Percentiles rank a stretch among this genome's conserved stretches.
phyloP scores from a whole-genome alignment of 129 eudicot species.

The Helianthus annuus region HanXRQr2.0-SUNRISE NC_035448.2:120525729-120526228 shows the following conservation, averaged over 20 bases:
- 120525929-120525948: conserved; percentile 88
- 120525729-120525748: not conserved
- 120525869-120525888: conserved; percentile 52
- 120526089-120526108: conserved; percentile 21
- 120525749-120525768: not conserved
- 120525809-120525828: not conserved
- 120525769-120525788: not conserved
- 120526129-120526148: not conserved
- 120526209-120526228: conserved; percentile 86
- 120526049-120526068: conserved; percentile 80
- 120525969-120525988: conserved; percentile 80
- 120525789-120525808: not conserved
- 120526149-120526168: conserved; percentile 1
- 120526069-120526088: conserved; percentile 99
- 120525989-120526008: conserved; percentile 93
- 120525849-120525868: conserved; percentile 63
- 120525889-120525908: conserved; percentile 93
- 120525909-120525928: conserved; percentile 98
- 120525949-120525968: conserved; percentile 94
- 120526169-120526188: conserved; percentile 13
- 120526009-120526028: conserved; percentile 83
- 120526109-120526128: conserved; percentile 4
- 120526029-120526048: conserved; percentile 77
- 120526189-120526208: conserved; percentile 95
- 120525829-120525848: not conserved